Percentiles rank a stretch among this genome's conserved stretches.
Conservation (phyloP, 169 alveolate genomes). For the Ichthyophthirius multifiliis region DNA sequence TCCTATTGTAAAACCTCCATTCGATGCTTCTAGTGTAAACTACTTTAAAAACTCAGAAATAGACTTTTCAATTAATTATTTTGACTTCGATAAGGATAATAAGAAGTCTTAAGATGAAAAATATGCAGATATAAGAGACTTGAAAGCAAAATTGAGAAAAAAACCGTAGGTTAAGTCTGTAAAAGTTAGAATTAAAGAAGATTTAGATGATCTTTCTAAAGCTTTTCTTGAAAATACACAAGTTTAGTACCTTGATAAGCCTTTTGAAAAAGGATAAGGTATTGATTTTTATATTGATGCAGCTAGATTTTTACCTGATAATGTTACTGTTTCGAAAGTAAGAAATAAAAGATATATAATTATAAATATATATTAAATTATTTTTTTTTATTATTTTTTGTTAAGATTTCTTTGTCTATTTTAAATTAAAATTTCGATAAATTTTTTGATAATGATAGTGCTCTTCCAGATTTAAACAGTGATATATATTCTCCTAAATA, state of each 20-base stretch:
- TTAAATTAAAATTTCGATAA: slow-evolving; percentile 25
- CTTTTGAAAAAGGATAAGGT: slow-evolving; percentile 44
- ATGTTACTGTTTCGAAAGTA: slow-evolving; percentile 33
- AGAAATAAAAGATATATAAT: background rate
- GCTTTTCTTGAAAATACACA: slow-evolving; percentile 24
- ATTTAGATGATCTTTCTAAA: slow-evolving; percentile 22
- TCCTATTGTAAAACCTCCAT: slow-evolving; percentile 35
- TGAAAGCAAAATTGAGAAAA: slow-evolving; percentile 26
- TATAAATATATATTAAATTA: background rate
- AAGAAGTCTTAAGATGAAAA: slow-evolving; percentile 10
- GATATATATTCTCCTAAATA: slow-evolving; percentile 16
- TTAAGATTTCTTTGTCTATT: background rate
- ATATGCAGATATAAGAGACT: slow-evolving; percentile 17
- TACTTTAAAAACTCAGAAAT: slow-evolving; percentile 13
- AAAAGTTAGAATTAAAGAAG: slow-evolving; percentile 1
- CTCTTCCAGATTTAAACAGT: slow-evolving; percentile 9
- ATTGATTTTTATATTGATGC: slow-evolving; percentile 35
- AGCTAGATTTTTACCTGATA: slow-evolving; percentile 42
- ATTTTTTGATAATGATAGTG: slow-evolving; percentile 15
- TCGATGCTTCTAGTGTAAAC: slow-evolving; percentile 11
- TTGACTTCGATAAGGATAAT: slow-evolving; percentile 25
- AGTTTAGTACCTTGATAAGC: slow-evolving; percentile 38
- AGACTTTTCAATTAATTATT: slow-evolving; percentile 29
- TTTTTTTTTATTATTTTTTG: background rate
- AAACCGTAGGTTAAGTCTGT: slow-evolving; percentile 14